A percentile compares a stretch with the other conserved stretches of the same genome.
Evolutionary conservation across 345 rosid species (phyloP).

Genomic region (Citrus australasica): DNA sequence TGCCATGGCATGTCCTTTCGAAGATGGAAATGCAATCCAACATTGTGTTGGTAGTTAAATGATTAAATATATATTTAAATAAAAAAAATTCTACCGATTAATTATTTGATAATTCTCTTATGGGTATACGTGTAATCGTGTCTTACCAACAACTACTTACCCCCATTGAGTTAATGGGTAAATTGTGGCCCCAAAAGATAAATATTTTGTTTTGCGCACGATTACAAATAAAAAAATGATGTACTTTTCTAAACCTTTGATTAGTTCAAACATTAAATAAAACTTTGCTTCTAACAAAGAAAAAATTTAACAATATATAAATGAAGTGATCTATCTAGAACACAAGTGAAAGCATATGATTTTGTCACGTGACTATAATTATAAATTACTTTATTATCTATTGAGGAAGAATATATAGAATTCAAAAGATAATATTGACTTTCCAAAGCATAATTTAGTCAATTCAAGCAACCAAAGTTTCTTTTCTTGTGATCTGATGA

Average conservation of each 20-base stretch:
- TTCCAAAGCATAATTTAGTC: background rate
- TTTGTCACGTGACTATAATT: constrained; percentile 6
- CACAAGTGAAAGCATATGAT: background rate
- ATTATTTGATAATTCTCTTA: too few relatives aligned
- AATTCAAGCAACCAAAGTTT: background rate
- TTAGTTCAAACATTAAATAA: background rate
- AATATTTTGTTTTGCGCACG: too few relatives aligned
- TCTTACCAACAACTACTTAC: too few relatives aligned
- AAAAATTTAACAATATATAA: too few relatives aligned
- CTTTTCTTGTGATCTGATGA: background rate
- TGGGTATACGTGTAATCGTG: too few relatives aligned
- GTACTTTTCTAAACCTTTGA: too few relatives aligned
- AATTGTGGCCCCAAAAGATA: too few relatives aligned
- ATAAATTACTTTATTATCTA: background rate
- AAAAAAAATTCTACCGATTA: too few relatives aligned
- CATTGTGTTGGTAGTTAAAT: too few relatives aligned
- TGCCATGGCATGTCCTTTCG: background rate
- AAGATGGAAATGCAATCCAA: background rate
- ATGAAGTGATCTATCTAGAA: background rate
- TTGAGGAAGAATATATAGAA: background rate
- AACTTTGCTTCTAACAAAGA: background rate
- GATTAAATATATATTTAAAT: too few relatives aligned
- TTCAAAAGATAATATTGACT: background rate
- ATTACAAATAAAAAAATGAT: too few relatives aligned
- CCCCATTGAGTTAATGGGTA: too few relatives aligned